Evolutionary conservation across 306 rosid species (phyloP).

Genomic region (Cicer arietinum): DNA sequence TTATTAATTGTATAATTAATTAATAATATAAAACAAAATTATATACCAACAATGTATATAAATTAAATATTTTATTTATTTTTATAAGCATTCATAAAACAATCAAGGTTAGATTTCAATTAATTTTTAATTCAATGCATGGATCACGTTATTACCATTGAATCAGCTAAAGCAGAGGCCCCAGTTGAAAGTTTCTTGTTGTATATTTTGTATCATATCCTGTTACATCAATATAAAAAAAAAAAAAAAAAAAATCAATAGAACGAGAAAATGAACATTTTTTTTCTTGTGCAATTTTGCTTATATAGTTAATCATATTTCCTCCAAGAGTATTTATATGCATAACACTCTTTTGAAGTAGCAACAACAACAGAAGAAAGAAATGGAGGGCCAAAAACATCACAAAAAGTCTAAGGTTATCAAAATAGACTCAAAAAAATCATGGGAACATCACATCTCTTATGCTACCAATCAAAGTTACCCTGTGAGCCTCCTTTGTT

Average conservation of each 20-base stretch:
- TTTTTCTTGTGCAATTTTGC: neutral
- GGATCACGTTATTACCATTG: slow-evolving; percentile 31
- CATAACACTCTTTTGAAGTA: slow-evolving; percentile 17
- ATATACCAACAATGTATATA: no score
- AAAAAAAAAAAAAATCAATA: neutral
- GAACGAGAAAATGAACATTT: neutral
- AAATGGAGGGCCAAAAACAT: slow-evolving; percentile 48
- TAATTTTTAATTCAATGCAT: slow-evolving; percentile 33
- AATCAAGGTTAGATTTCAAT: neutral
- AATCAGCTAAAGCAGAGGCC: slow-evolving; percentile 36
- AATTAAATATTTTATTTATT: no score
- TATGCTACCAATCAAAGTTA: slow-evolving; percentile 45
- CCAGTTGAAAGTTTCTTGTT: slow-evolving; percentile 6
- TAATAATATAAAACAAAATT: no score
- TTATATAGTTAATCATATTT: slow-evolving; percentile 24
- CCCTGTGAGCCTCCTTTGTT: slow-evolving; percentile 51
- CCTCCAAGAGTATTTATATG: slow-evolving; percentile 9
- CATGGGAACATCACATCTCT: slow-evolving; percentile 54
- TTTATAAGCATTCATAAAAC: neutral
- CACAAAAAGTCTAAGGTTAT: slow-evolving; percentile 54
- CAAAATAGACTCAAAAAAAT: slow-evolving; percentile 51
- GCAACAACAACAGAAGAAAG: slow-evolving; percentile 19
- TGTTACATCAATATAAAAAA: slow-evolving; percentile 9
- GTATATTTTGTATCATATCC: neutral
- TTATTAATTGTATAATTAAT: no score